Base-by-base conservation (phyloP, 192 early-diverging fungal species). In the Glomus cerebriforme region DNA sequence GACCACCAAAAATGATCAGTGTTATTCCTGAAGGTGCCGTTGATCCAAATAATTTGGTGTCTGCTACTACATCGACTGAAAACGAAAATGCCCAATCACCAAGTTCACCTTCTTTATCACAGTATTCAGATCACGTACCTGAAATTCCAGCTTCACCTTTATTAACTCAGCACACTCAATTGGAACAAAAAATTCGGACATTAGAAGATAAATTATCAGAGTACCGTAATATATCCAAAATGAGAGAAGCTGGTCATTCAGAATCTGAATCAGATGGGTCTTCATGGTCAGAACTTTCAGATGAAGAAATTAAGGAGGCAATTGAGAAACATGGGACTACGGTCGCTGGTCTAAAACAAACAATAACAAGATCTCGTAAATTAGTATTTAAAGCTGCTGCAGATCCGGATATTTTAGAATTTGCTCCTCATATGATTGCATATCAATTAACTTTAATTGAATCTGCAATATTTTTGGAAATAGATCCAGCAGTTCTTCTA, bases 361-460 rank as follows among this genome's bases (percentile, higher is more conserved):
- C 85, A n/a, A 82, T 91, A 37, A 88, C 81, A 34, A 85, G 84
- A 54, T 87, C 86, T 12, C 84, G 87, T 7, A 87, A 83, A 22
- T 69, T 91, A 27, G 80, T 87, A 43, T 87, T 83, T 80, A 83
- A 84, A 22, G 87, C 88, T 4, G 86, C 84, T n/a, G 84, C 85
- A 27, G 81, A 88, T 59, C 86, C 86, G 1, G 86, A 80, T 34
- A 84, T 91, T 31, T 81, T 88, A 12, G 87, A 90, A 31, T 92
- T 91, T 60, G 81, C 88, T 3, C 86, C 91, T 10, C 87, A 90
- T 60, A 82, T 91, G 32, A 87, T 92, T 17, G 90, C 93, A 15
- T 92, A 90, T 81, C 90, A 92, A 69, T 84, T 94, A 24, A 90
- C 89, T 63, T 79, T 91, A 26, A 90, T 93, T 43, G 93, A 95